Base-by-base conservation (phyloP, 495 filamentous ascomycete species). In the Neurospora sublineolata region DNA sequence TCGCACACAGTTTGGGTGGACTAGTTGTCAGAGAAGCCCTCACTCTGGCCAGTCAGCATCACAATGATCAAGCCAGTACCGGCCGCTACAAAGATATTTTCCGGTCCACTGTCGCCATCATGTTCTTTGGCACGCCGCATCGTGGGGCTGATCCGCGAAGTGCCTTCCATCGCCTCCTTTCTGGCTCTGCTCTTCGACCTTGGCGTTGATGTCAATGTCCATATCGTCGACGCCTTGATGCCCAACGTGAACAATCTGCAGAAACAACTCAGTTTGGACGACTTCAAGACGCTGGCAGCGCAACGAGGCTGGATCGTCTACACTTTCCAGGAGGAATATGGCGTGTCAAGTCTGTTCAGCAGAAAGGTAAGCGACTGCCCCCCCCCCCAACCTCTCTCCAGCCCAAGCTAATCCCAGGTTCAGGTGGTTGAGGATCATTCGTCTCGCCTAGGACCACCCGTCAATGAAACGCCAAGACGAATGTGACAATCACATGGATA, bases 51-150 rank as follows among this genome's bases (percentile, higher is more conserved):
- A 27, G 20, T 27, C 44, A 52, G 10, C 10, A 52, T 27, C 44
- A 27, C 20, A 10, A 52, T 23, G 44, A 52, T n/a, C 44, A 52
- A 52, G 10, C 3, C 44, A 52, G 44, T 52, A 27, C 20, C 14
- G 9, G 0, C 9, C 39, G 39, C 39, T 41, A 41, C 39, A 12
- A 41, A 1, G 39, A 41, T 41, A 10, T 41, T 12, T 41, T 41
- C 39, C 39, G 39, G 12, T 72, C 75, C 38, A 73, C 71, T 11
- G 69, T 70, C 37, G 71, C 71, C 37, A 70, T 73, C 37, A 9
- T 73, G 5, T 73, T 73, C 68, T 70, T 73, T 20, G 71, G 44
- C 16, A 73, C 71, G 12, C 71, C 71, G 12, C 71, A 73, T 41
- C 39, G 39, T 16, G 39, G 39, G 11, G 39, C 39, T 10, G 39